These are phyloP conservation scores for Hygrophila difformis DNA, from an alignment of 257 asterid genomes.

Conservation along the genomic window DNA sequence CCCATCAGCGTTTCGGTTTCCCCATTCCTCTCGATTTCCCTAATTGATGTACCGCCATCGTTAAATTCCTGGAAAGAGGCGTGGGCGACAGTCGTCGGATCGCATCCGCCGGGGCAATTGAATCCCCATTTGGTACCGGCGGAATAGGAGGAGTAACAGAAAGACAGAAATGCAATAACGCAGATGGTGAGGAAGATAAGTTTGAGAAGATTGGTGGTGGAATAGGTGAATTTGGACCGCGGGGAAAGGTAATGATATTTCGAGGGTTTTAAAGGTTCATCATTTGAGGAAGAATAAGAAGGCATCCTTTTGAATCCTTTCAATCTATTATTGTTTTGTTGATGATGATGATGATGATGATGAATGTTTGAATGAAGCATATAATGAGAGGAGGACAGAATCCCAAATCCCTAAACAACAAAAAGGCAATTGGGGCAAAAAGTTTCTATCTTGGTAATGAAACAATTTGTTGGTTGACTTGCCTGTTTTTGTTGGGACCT, in stretches of 20 bases:
- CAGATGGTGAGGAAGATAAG: conserved; percentile 31
- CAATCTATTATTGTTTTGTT: too few relatives aligned
- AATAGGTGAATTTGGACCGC: background rate
- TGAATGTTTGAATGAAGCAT: too few relatives aligned
- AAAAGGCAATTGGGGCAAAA: background rate
- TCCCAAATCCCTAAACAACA: too few relatives aligned
- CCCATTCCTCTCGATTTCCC: too few relatives aligned
- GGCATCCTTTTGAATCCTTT: too few relatives aligned
- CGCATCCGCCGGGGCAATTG: conserved; percentile 25
- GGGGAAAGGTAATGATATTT: conserved; percentile 8
- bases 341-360: too few relatives aligned
- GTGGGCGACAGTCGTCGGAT: background rate
- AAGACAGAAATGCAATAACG: conserved; percentile 25
- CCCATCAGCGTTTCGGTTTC: too few relatives aligned
- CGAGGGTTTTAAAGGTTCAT: too few relatives aligned
- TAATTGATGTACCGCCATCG: too few relatives aligned
- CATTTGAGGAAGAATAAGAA: too few relatives aligned
- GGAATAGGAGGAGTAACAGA: conserved; percentile 32
- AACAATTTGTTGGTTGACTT: background rate
- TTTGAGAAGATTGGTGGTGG: conserved; percentile 24
- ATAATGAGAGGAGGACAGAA: too few relatives aligned
- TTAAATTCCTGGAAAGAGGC: conserved; percentile 2
- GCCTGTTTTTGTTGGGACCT: background rate
- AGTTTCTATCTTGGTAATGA: background rate
- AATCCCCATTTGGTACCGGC: conserved; percentile 17